Percentiles rank a stretch among this genome's conserved stretches.
These are phyloP conservation scores for Sporobolomyces phaffii DNA, from an alignment of 768 basidiomycete species.

Conservation along the genomic window DNA sequence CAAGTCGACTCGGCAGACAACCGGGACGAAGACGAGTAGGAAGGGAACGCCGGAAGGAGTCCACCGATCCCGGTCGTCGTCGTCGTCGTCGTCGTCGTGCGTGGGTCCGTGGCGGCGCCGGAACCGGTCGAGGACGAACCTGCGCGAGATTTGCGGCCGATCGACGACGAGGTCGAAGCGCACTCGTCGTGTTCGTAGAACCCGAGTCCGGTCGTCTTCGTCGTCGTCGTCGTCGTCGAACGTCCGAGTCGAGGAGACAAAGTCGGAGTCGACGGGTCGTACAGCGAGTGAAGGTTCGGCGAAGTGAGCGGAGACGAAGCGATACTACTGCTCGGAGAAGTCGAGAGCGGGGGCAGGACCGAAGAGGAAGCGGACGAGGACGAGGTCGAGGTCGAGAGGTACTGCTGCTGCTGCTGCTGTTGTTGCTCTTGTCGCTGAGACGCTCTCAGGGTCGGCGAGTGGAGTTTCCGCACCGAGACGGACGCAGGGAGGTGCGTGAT, in stretches of 20 bases:
- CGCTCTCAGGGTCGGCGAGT: conserved; percentile 3
- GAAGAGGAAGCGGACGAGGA: neutral
- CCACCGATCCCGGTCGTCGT: neutral
- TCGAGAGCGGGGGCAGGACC: neutral
- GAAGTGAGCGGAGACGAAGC: conserved; percentile 12
- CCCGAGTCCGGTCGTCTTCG: conserved; percentile 4
- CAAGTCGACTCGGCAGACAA: too few relatives aligned
- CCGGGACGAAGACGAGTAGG: neutral
- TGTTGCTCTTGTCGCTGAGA: neutral
- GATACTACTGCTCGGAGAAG: conserved; percentile 12
- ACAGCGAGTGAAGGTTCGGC: neutral
- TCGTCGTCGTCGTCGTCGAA: neutral
- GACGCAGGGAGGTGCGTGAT: conserved; percentile 18
- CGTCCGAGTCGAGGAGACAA: neutral
- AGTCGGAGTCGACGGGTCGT: neutral
- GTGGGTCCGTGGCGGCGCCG: too few relatives aligned
- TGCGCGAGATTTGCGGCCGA: conserved; percentile 1
- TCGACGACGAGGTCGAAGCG: neutral
- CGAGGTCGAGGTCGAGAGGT: conserved; percentile 12
- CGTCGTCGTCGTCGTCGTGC: too few relatives aligned
- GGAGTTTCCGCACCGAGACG: conserved; percentile 13
- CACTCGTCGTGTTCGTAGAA: neutral
- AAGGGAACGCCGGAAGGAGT: conserved; percentile 4
- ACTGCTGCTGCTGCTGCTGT: neutral
- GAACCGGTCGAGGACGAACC: conserved; percentile 2